phyloP scores from a whole-genome alignment of 2,329 filamentous ascomycete species.

The Colletotrichum chlorophyti region DNA sequence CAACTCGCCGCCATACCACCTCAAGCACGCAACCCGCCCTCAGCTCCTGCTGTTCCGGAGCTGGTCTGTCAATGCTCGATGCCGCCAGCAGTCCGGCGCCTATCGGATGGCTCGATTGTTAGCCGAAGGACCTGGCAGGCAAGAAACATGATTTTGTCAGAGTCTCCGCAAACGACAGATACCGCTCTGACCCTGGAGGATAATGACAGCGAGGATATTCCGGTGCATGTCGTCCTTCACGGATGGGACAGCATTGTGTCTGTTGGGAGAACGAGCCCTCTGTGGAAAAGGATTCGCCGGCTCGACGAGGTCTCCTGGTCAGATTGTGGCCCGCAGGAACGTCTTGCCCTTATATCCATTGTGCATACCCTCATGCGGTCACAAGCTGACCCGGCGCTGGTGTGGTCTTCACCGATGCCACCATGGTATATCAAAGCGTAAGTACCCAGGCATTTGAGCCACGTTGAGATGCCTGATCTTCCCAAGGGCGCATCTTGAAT shows the following conservation, averaged over 20 bases:
- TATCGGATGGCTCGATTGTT: slow-evolving; percentile 11
- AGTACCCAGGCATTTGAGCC: no score
- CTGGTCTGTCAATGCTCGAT: not conserved
- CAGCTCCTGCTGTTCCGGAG: no score
- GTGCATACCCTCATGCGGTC: slow-evolving; percentile 35
- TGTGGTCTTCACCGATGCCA: not conserved
- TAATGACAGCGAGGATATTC: slow-evolving; percentile 33
- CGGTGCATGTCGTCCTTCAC: slow-evolving; percentile 34
- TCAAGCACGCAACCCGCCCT: no score
- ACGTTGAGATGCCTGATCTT: no score
- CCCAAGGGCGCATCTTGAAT: not conserved
- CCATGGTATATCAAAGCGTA: slow-evolving; percentile 17
- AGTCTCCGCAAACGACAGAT: slow-evolving; percentile 21
- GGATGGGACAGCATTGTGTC: slow-evolving; percentile 37
- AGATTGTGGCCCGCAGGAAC: slow-evolving; percentile 29
- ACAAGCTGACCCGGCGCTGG: slow-evolving; percentile 33
- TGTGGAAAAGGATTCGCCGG: slow-evolving; percentile 35
- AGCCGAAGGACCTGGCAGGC: slow-evolving; percentile 34
- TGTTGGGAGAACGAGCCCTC: slow-evolving; percentile 33
- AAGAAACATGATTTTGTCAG: slow-evolving; percentile 30
- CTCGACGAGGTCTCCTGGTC: slow-evolving; percentile 35
- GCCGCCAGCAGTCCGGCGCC: not conserved
- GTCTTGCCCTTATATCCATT: slow-evolving; percentile 32
- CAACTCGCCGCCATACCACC: no score
- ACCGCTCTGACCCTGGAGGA: slow-evolving; percentile 31